Evolutionary conservation across 495 filamentous ascomycete species (phyloP).

Genomic region (Xylaria nigripes): DNA sequence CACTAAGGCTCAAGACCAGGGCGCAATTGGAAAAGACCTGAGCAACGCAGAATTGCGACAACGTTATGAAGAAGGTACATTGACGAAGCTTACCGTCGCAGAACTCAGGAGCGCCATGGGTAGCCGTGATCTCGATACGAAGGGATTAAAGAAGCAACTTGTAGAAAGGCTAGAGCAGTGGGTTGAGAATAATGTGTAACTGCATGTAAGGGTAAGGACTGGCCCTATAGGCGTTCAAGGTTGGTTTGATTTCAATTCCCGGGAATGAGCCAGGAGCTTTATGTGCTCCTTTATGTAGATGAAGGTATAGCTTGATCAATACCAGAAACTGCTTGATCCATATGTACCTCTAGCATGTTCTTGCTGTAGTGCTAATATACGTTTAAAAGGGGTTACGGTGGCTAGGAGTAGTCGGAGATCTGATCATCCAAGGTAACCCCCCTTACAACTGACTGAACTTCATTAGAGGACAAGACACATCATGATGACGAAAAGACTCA

Average conservation of each 20-base stretch:
- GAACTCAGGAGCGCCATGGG: conserved; percentile 61
- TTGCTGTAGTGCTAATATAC: no score
- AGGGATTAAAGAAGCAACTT: conserved; percentile 71
- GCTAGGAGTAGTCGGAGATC: no score
- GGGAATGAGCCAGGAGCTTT: background rate
- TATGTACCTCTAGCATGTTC: no score
- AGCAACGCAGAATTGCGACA: conserved; percentile 51
- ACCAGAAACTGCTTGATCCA: no score
- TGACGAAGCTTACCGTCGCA: conserved; percentile 65
- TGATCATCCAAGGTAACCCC: no score
- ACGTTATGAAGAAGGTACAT: conserved; percentile 48
- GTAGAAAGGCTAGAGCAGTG: conserved; percentile 70
- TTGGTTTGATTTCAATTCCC: background rate
- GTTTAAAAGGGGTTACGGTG: no score
- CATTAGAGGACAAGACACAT: no score
- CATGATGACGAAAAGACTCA: no score
- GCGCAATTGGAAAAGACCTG: conserved; percentile 23
- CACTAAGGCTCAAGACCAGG: conserved; percentile 16
- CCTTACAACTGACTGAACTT: no score
- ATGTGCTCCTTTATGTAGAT: background rate
- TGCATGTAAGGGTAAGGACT: background rate
- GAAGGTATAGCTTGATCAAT: no score
- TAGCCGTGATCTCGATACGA: conserved; percentile 50
- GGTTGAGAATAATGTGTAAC: conserved; percentile 51
- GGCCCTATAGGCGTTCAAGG: background rate